Evolutionary conservation across 1,284 basidiomycete species (phyloP), one percentile per base, ranked within the genome.

Genomic region (Cerrena zonata): DNA sequence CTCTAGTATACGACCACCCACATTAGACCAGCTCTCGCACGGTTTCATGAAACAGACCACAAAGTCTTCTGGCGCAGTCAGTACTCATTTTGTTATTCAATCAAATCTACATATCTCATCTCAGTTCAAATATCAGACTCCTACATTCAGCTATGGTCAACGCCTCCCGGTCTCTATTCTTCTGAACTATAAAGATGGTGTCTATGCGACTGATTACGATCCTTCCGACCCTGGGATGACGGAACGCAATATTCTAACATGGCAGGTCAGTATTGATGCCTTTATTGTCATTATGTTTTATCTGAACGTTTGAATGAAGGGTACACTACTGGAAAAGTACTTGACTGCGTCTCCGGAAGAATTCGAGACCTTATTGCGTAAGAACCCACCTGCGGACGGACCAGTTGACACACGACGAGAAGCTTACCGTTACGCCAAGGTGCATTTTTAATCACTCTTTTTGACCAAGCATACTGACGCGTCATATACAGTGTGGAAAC

Each of bases 271-370:
- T 67, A 13, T 26, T 23, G 24, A 7, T 44, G 15, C 39, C n/a
- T 19, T 5, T 41, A n/a, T 41, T 2, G 34, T 30, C 22, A 47
- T 11, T 36, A 21, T 24, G 37, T 45, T 26, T 2, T n/a, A 44
- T n/a, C 44, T 26, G 27, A 43, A 27, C 34, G 5, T 2, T 23
- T 40, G 54, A 36, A 38, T 58, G 5, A 61, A 94, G 84, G 94
- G 94, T 2, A 88, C 87, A 3, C 77, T 95, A 53, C 71, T 97
- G 37, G 95, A 99, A 66, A 95, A 91, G 63, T 86, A 91, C 65
- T 66, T 99, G 45, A 97, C 94, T 0, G 71, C 79, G 42, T 65
- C 83, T 0, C 71, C 77, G 2, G 69, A 76, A 5, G 80, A 89
- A 42, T 95, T 96, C 65, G 71, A 72, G 30, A 70, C 71, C 1